Base-by-base conservation (phyloP, 2,329 filamentous ascomycete species). In the Pseudocercospora pini-densiflorae region DNA sequence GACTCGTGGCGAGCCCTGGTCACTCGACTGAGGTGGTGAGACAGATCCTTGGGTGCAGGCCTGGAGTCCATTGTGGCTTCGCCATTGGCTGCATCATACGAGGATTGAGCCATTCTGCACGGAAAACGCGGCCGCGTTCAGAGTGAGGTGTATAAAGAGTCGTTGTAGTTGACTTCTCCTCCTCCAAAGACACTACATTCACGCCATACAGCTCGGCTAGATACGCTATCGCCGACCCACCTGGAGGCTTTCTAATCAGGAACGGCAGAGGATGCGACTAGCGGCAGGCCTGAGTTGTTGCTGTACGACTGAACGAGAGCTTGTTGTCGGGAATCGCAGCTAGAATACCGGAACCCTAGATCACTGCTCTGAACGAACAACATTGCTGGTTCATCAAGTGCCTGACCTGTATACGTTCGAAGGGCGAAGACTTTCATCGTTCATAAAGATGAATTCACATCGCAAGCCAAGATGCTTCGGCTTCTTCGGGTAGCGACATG, bases 1-100 rank as follows among this genome's bases (percentile, higher is more conserved):
- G 89, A 95, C 6, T 86, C 82, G 6, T 82, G 72, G 8, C 92
- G 86, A 55, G 86, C 85, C 74, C 85, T 89, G 57, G 92, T 90
- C 53, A 88, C 84, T 64, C 87, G 83, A 0, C 92, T 94, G 72
- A 89, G 90, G 76, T 94, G 90, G 77, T 97, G 92, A 72, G 89
- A 90, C 67, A 97, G 83, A 78, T 97, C 91, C 71, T 88, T 81
- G 5, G 94, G 92, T 59, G 81, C 77, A 31, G 82, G 76, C 31
- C 75, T 67, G 31, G 58, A 61, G 62, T 78, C 74, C 55, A 58
- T 58, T 36, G 12, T 45, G 45, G 43, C 19, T n/a, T 16, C 16
- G 21, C 12, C 24, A n/a, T 54, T 31, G 51, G 23, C 24, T 10
- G 51, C 21, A 54, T 14, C 51, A n/a, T 8, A n/a, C 7, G 24